A percentile compares a stretch with the other conserved stretches of the same genome.
phyloP scores from a whole-genome alignment of 2,329 filamentous ascomycete genomes.

The Chalara sp. region DNA sequence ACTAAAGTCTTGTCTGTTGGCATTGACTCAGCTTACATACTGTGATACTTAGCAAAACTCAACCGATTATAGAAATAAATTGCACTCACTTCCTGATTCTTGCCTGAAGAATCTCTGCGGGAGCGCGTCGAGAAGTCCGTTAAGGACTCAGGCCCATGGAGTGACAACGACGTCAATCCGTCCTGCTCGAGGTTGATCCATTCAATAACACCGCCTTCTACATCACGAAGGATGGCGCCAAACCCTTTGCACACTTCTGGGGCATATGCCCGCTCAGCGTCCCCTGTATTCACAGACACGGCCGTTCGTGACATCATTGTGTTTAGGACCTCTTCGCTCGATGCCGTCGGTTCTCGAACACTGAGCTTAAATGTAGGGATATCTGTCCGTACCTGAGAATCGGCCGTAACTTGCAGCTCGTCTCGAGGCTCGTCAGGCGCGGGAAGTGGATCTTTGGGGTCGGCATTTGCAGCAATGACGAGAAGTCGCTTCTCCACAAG shows the following conservation, averaged over 20 bases:
- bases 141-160: background rate
- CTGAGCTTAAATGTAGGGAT: background rate
- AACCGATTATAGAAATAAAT: background rate
- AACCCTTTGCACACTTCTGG: background rate
- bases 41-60: background rate
- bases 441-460: background rate
- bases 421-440: background rate
- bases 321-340: background rate
- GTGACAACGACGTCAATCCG: background rate
- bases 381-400: background rate
- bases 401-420: background rate
- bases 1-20: background rate
- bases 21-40: conserved; percentile 3
- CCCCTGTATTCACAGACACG: background rate
- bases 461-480: background rate
- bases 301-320: background rate
- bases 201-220: background rate
- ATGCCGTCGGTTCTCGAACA: background rate
- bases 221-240: background rate
- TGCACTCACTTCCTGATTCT: conserved; percentile 1
- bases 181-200: background rate
- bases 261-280: background rate
- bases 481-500: background rate
- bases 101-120: background rate
- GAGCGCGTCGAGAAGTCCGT: background rate